These are phyloP conservation scores for Exophiala bonariae DNA, from an alignment of 2,329 filamentous ascomycete species.

Conservation along the genomic window DNA sequence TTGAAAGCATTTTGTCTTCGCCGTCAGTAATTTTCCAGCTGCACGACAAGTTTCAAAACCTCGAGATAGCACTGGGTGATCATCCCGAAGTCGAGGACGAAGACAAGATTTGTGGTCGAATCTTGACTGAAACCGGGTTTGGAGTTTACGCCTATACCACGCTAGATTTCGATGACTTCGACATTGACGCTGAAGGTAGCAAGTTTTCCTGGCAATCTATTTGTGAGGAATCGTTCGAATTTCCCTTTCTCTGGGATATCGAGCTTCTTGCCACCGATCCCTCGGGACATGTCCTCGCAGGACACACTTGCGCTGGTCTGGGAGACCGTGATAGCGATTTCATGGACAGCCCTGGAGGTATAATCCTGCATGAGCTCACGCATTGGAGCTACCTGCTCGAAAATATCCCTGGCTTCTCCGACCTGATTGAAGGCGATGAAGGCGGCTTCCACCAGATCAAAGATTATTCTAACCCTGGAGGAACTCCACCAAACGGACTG, in stretches of 20 bases:
- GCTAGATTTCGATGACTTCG: too few species aligned
- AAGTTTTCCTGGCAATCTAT: background rate
- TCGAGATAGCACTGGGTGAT: too few species aligned
- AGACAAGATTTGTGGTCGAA: too few species aligned
- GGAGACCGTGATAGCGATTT: conserved; percentile 1
- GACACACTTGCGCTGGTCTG: background rate
- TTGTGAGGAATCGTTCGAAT: background rate
- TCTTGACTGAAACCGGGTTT: too few species aligned
- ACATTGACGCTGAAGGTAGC: too few species aligned
- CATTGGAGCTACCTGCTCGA: conserved; percentile 7
- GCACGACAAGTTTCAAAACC: too few species aligned
- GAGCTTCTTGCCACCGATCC: background rate
- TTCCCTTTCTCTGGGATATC: background rate
- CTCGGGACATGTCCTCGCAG: background rate
- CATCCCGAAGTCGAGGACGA: too few species aligned
- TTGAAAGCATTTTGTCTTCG: too few species aligned
- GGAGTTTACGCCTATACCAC: too few species aligned
- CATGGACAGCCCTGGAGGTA: conserved; percentile 2
- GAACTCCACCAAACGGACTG: conserved; percentile 2
- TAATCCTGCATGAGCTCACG: conserved; percentile 6
- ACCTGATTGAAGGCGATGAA: background rate
- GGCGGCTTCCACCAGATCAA: background rate
- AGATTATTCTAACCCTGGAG: conserved; percentile 1
- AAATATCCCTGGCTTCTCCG: background rate
- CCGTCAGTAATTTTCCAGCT: too few species aligned